Evolutionary conservation across 164 flowering plant species (phyloP).

Genomic region (Berberis thunbergii): DNA sequence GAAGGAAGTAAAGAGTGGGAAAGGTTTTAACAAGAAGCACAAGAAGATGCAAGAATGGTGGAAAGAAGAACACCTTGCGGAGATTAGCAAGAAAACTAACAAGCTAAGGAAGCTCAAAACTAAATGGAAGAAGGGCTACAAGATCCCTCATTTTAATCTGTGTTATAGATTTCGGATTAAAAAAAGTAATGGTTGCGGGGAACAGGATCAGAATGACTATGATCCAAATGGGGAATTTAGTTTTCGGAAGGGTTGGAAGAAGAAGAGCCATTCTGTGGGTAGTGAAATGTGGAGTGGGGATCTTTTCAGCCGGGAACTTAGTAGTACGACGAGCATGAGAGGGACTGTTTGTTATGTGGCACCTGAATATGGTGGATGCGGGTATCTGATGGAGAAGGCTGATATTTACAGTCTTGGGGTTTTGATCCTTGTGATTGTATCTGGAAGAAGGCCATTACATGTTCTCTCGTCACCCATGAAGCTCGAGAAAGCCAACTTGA

Average conservation of each 20-base stretch:
- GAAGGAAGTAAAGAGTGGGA: constrained; percentile 27
- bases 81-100: constrained; percentile 49
- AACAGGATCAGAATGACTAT: constrained; percentile 15
- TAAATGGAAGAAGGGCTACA: constrained; percentile 44
- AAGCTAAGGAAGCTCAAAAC: constrained; percentile 34
- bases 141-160: constrained; percentile 42
- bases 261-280: constrained; percentile 30
- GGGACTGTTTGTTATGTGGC: constrained; percentile 96
- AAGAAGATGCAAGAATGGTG: constrained; percentile 98
- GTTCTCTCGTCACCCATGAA: constrained; percentile 91
- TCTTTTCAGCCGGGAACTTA: constrained; percentile 84
- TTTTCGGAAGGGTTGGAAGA: constrained; percentile 69
- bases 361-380: constrained; percentile 86
- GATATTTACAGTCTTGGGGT: constrained; percentile 95
- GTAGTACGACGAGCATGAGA: constrained; percentile 99
- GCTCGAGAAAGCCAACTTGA: constrained; percentile 87
- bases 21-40: constrained; percentile 31
- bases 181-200: constrained; percentile 21
- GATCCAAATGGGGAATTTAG: constrained; percentile 56
- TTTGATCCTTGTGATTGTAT: constrained; percentile 75
- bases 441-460: constrained; percentile 92
- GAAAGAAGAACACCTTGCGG: constrained; percentile 81
- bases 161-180: constrained; percentile 28
- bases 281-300: constrained; percentile 94
- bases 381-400: constrained; percentile 85